Base-by-base conservation (phyloP, 2,329 filamentous ascomycete genomes). In the Akanthomyces dipterigenus region DNA sequence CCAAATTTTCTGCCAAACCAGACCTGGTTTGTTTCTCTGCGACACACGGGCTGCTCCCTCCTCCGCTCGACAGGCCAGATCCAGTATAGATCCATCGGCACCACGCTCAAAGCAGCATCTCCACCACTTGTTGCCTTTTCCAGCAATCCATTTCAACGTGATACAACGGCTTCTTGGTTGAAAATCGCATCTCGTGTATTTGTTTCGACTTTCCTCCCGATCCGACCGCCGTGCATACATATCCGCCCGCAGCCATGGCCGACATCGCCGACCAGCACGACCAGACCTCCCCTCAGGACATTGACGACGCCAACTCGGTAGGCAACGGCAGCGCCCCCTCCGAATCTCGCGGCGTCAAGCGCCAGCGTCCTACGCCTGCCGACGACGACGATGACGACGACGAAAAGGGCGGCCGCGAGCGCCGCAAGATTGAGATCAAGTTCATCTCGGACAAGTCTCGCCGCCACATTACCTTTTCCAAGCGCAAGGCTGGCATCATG, bases 381-480 rank as follows among this genome's bases (percentile, higher is more conserved):
- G 93, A 98, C 74, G 95, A 98, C 73, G 95, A 98, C 68, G 93
- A 98, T 67, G 95, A 98, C 67, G 93, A 98, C 69, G 93, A 96
- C 70, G 93, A 97, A 77, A 98, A 98, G 86, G 91, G 91, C 65
- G 92, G 92, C 73, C 93, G 95, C 77, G 95, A 98, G 85, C 89
- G 95, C 74, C 88, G 95, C 80, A 99, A 99, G 89, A 99, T 99
- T 72, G 95, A 99, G 79, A 99, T 99, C 81, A 99, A 99, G 85
- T 99, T 99, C 81, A 99, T 99, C 77, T 93, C 93, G 78, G 95
- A 99, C 80, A 99, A 99, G 83, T 98, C 93, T 80, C 92, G 95
- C 80, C 90, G 95, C 65, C 95, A 99, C 82, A 99, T 98, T 75
- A 98, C 95, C 71, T 98, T 99, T 77, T 98, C 93, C 69, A 99